Conservation (phyloP, 192 early-diverging fungal species). For the Coemansia sp. region DNA sequence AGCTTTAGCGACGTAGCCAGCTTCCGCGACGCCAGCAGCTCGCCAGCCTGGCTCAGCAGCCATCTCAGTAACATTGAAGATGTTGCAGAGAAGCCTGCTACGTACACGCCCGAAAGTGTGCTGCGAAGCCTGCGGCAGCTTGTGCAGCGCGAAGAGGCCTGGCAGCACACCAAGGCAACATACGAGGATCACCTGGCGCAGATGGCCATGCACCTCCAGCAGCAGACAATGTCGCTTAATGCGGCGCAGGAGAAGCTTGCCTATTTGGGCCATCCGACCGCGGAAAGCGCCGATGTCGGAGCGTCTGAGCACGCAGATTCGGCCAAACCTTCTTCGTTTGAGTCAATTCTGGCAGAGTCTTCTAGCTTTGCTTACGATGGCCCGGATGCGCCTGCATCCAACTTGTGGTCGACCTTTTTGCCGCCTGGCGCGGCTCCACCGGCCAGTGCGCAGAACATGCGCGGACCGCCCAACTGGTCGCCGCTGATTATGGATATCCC, state of each 20-base stretch:
- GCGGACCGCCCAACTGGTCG: conserved; percentile 29
- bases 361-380: background rate
- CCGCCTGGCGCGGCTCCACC: conserved; percentile 5
- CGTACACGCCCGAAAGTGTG: conserved; percentile 22
- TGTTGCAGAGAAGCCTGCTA: background rate
- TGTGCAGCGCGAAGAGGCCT: conserved; percentile 37
- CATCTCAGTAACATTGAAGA: background rate
- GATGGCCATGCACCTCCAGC: conserved; percentile 42
- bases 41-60: conserved; percentile 28
- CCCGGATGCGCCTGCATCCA: conserved; percentile 12
- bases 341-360: background rate
- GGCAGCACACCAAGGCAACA: conserved; percentile 19
- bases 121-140: conserved; percentile 31
- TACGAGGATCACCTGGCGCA: conserved; percentile 40
- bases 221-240: conserved; percentile 21
- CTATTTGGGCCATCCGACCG: conserved; percentile 7
- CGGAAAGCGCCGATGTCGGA: background rate
- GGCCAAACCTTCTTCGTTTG: conserved; percentile 5
- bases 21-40: conserved; percentile 51
- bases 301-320: conserved; percentile 3
- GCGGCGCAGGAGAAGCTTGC: conserved; percentile 18
- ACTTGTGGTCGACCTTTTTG: conserved; percentile 49
- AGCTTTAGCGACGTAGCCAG: conserved; percentile 42
- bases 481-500: conserved; percentile 21
- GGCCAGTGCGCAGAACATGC: conserved; percentile 1